Percentiles rank a stretch among this genome's conserved stretches.
phyloP scores from a whole-genome alignment of 768 basidiomycete genomes.

The Panaeolus papilionaceus region DNA sequence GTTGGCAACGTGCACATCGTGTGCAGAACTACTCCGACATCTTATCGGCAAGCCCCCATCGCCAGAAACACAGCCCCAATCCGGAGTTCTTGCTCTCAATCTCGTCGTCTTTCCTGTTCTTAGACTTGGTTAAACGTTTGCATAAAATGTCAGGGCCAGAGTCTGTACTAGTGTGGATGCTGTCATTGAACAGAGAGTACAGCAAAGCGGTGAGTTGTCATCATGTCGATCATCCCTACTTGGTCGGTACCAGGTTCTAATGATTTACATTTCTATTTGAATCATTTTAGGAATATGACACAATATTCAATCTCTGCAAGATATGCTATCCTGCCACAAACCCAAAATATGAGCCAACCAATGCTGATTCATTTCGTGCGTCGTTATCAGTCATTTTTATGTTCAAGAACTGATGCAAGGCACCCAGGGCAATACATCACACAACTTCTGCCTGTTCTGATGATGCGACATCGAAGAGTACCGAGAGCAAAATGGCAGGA shows the following conservation, averaged over 20 bases:
- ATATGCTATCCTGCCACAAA: constrained; percentile 65
- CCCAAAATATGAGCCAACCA: constrained; percentile 58
- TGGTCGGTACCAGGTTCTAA: constrained; percentile 18
- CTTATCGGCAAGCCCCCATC: constrained; percentile 10
- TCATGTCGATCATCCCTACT: constrained; percentile 21
- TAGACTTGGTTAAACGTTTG: background rate
- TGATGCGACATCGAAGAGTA: constrained; percentile 87
- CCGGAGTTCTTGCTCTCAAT: background rate
- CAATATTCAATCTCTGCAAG: constrained; percentile 63
- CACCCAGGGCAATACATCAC: constrained; percentile 69
- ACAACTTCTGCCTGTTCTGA: constrained; percentile 77
- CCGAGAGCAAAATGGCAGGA: constrained; percentile 79
- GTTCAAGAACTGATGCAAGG: background rate
- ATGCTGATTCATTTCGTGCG: constrained; percentile 74
- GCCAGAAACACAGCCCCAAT: constrained; percentile 9
- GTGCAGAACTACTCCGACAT: constrained; percentile 7
- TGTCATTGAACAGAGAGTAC: constrained; percentile 78
- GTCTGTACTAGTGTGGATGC: constrained; percentile 79
- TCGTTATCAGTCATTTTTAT: background rate
- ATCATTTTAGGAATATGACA: constrained; percentile 69
- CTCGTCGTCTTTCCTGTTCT: background rate
- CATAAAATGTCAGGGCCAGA: constrained; percentile 22
- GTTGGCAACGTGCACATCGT: background rate
- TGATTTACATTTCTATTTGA: background rate
- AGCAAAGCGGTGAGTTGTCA: constrained; percentile 57